These are phyloP conservation scores for Achlya hypogyna DNA, from an alignment of 352 stramenopile species.

Conservation along the genomic window DNA sequence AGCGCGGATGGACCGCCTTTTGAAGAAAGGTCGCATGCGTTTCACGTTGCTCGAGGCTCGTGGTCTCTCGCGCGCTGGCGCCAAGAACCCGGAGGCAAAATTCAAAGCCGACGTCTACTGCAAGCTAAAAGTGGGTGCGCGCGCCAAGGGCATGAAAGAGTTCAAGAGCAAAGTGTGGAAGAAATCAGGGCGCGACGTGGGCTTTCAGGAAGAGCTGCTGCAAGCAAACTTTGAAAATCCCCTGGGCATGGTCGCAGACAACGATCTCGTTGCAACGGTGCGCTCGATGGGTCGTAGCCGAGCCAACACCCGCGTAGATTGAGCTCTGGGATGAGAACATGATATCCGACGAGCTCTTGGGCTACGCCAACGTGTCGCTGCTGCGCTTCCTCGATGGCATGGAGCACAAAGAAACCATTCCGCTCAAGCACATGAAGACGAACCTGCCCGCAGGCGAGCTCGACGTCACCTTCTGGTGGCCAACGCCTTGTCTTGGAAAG, in stretches of 20 bases:
- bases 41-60: constrained; percentile 65
- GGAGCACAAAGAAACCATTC: constrained; percentile 42
- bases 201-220: constrained; percentile 83
- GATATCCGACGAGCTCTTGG: constrained; percentile 78
- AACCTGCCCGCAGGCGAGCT: constrained; percentile 39
- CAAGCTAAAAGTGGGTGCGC: constrained; percentile 63
- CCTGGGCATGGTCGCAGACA: constrained; percentile 47
- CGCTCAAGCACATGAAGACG: constrained; percentile 36
- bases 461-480: constrained; percentile 49
- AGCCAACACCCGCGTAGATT: constrained; percentile 29
- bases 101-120: constrained; percentile 77
- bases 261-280: constrained; percentile 48
- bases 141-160: constrained; percentile 56
- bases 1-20: constrained; percentile 31
- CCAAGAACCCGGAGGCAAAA: constrained; percentile 24
- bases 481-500: background rate
- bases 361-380: constrained; percentile 51
- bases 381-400: constrained; percentile 73
- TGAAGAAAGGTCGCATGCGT: constrained; percentile 54
- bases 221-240: constrained; percentile 78
- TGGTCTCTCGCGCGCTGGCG: constrained; percentile 47
- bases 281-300: background rate
- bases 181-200: constrained; percentile 58
- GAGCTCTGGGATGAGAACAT: constrained; percentile 85
- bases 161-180: constrained; percentile 78